These are phyloP conservation scores for Colletotrichum lentis DNA, from an alignment of 2,329 filamentous ascomycete genomes.

Conservation along the genomic window DNA sequence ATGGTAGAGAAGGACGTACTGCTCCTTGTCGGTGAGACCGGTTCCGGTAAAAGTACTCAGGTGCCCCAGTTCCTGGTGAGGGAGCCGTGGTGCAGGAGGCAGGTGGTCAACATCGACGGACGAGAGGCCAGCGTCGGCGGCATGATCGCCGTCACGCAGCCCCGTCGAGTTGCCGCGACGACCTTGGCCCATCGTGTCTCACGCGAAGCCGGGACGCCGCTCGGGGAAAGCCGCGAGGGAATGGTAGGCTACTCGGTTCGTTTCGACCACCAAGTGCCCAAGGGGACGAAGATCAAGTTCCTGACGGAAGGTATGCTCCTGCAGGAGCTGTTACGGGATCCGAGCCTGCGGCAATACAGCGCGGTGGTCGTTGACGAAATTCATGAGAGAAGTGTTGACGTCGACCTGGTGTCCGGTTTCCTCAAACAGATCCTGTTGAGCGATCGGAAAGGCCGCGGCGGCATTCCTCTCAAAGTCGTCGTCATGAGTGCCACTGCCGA, in stretches of 20 bases:
- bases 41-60: conserved; percentile 96
- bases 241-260: conserved; percentile 91
- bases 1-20: conserved; percentile 76
- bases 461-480: conserved; percentile 82
- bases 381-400: conserved; percentile 93
- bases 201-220: conserved; percentile 71
- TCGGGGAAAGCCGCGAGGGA: conserved; percentile 55
- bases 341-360: conserved; percentile 83
- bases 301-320: conserved; percentile 96
- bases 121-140: conserved; percentile 69
- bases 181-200: conserved; percentile 89
- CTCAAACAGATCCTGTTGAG: conserved; percentile 77
- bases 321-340: conserved; percentile 90
- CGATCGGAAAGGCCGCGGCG: conserved; percentile 70
- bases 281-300: conserved; percentile 87
- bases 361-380: conserved; percentile 95
- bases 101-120: conserved; percentile 58
- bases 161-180: conserved; percentile 90
- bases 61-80: conserved; percentile 86
- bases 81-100: conserved; percentile 79
- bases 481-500: conserved; percentile 98
- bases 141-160: conserved; percentile 92
- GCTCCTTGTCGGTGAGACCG: conserved; percentile 90
- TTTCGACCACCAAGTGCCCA: conserved; percentile 88
- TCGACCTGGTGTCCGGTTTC: conserved; percentile 90